Percentiles rank a stretch among this genome's conserved stretches.
phyloP scores from a whole-genome alignment of 2,329 filamentous ascomycete species.

The Dactylellina haptotyla region DNA sequence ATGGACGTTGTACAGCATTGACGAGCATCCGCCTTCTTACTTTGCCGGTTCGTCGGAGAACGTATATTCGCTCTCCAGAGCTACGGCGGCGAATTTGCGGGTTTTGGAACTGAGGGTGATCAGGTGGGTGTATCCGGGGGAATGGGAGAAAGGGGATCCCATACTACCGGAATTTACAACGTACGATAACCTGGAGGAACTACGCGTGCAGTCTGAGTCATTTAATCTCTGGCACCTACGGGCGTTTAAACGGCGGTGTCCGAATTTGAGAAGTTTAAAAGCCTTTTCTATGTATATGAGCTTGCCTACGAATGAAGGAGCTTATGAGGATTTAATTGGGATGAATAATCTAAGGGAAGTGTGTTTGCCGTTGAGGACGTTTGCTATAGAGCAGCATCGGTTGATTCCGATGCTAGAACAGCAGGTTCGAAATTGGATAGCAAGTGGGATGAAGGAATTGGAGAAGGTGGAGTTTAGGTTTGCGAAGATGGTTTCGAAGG shows the following conservation, averaged over 20 bases:
- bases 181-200: neutral
- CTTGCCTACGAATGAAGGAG: neutral
- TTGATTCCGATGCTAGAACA: neutral
- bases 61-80: neutral
- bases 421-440: neutral
- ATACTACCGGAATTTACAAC: neutral
- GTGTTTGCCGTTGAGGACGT: neutral
- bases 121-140: neutral
- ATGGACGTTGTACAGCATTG: neutral
- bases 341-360: neutral
- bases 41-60: neutral
- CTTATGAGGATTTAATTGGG: neutral
- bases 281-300: neutral
- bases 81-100: neutral
- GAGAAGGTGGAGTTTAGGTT: neutral
- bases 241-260: neutral
- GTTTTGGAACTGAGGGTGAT: neutral
- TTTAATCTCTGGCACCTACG: neutral
- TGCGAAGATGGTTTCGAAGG: neutral
- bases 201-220: neutral
- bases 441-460: neutral
- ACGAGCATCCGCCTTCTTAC: neutral
- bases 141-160: neutral
- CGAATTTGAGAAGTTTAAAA: neutral
- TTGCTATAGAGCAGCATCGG: neutral